Conservation (phyloP, 179 eudicot species). For the Patellifolia procumbens region DNA sequence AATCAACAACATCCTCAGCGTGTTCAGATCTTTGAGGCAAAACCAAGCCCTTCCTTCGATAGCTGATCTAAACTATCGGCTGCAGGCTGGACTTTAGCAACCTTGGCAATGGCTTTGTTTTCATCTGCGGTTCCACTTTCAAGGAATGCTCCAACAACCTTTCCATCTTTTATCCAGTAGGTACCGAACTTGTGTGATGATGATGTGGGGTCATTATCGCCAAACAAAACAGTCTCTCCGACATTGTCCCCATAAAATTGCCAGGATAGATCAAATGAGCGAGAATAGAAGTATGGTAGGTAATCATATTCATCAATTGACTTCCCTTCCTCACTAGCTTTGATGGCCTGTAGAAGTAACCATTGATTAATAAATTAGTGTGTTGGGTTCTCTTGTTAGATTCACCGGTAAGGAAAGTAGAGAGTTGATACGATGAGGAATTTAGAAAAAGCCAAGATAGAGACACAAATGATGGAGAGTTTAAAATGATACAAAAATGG, state of each 20-base stretch:
- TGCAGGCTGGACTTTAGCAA: slow-evolving; percentile 73
- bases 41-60: slow-evolving; percentile 72
- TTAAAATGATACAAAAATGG: too few species aligned
- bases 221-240: slow-evolving; percentile 78
- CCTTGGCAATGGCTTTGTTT: slow-evolving; percentile 91
- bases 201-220: slow-evolving; percentile 63
- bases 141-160: slow-evolving; percentile 80
- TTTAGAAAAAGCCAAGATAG: too few species aligned
- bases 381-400: neutral
- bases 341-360: slow-evolving; percentile 62
- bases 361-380: neutral
- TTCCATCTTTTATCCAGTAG: slow-evolving; percentile 90
- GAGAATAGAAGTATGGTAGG: slow-evolving; percentile 92
- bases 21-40: slow-evolving; percentile 70
- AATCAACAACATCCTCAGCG: neutral
- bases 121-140: slow-evolving; percentile 91
- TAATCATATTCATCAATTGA: slow-evolving; percentile 80
- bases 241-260: slow-evolving; percentile 96
- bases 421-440: too few species aligned
- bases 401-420: too few species aligned
- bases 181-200: slow-evolving; percentile 81
- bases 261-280: slow-evolving; percentile 87
- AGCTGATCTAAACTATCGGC: slow-evolving; percentile 63
- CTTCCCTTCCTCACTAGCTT: slow-evolving; percentile 63
- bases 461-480: too few species aligned